A percentile compares a stretch with the other conserved stretches of the same genome.
Evolutionary conservation across 2,329 filamentous ascomycete species (phyloP).

Genomic region (Scedosporium minutisporum): DNA sequence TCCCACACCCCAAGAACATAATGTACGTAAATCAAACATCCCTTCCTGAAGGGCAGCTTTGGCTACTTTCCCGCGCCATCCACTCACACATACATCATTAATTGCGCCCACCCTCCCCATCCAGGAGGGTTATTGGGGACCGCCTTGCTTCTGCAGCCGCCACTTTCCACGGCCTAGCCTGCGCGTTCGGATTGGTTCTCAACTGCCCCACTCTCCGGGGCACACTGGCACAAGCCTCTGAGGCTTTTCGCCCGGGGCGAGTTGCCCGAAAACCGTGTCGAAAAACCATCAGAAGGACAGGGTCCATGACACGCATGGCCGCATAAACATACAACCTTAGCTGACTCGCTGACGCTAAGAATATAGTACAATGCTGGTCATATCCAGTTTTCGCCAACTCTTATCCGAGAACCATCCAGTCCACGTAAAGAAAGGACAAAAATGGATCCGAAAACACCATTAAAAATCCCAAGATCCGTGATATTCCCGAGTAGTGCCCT

Average conservation of each 20-base stretch:
- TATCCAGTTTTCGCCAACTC: neutral
- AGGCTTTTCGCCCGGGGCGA: neutral
- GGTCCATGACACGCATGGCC: neutral
- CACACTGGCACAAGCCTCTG: neutral
- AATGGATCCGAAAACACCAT: neutral
- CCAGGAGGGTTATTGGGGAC: neutral
- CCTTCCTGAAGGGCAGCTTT: neutral
- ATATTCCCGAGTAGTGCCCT: neutral
- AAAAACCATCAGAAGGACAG: neutral
- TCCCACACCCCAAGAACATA: neutral
- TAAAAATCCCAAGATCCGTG: neutral
- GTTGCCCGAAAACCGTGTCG: neutral
- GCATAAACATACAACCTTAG: slow-evolving; percentile 1
- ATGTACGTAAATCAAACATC: neutral
- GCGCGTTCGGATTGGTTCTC: neutral
- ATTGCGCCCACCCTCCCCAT: neutral
- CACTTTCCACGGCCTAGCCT: neutral
- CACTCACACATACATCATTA: neutral
- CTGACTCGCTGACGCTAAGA: slow-evolving; percentile 2
- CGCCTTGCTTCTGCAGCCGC: neutral
- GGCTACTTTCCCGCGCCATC: neutral
- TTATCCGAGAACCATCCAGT: neutral
- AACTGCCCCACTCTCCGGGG: neutral
- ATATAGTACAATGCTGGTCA: neutral
- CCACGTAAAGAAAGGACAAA: neutral